A percentile compares a stretch with the other conserved stretches of the same genome.
Conservation (phyloP, 2,329 filamentous ascomycete species). For the Xylogone sp. region DNA sequence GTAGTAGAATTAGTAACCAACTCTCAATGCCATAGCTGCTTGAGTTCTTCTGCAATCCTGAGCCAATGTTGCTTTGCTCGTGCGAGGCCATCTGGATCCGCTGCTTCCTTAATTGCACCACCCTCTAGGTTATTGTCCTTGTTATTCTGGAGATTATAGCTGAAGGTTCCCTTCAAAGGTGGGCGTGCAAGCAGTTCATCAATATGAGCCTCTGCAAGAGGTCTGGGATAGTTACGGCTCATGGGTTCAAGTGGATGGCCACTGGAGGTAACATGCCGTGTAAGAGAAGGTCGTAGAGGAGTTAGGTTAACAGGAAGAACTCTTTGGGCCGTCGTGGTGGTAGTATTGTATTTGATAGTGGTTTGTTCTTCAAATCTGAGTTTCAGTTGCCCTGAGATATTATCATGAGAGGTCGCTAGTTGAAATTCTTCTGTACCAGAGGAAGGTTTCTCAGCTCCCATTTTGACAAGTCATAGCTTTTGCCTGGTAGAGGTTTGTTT, state of each 20-base stretch:
- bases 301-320: background rate
- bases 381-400: background rate
- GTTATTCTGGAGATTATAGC: background rate
- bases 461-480: background rate
- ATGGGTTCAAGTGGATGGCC: background rate
- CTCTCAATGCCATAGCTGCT: background rate
- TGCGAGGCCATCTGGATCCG: background rate
- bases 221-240: background rate
- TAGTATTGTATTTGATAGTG: background rate
- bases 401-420: background rate
- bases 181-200: background rate
- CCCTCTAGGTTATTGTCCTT: background rate
- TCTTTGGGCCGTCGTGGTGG: background rate
- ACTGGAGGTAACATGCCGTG: background rate
- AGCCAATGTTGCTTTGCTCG: background rate
- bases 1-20: background rate
- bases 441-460: background rate
- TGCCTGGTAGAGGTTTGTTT: background rate
- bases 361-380: background rate
- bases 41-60: background rate
- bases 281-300: background rate
- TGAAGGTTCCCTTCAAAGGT: background rate
- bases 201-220: background rate
- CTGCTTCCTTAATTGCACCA: background rate
- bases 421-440: background rate